Evolutionary conservation across 768 basidiomycete species (phyloP).

Genomic region (Lentinula guzmanii): DNA sequence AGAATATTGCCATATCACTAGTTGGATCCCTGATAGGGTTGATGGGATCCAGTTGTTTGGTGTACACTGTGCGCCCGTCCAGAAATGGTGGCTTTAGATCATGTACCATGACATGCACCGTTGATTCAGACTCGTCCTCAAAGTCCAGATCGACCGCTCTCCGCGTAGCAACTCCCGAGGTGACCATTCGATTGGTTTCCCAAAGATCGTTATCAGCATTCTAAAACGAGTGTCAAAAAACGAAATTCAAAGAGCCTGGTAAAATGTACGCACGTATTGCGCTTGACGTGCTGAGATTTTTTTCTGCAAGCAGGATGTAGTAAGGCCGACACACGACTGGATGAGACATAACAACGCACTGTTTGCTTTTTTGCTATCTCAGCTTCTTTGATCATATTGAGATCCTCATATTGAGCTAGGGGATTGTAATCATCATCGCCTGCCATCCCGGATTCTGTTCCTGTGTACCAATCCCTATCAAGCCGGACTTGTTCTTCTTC

Average conservation of each 20-base stretch:
- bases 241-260: not conserved
- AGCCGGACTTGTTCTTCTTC: constrained; percentile 91
- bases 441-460: constrained; percentile 83
- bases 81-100: constrained; percentile 97
- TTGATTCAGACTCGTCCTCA: constrained; percentile 93
- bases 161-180: constrained; percentile 89
- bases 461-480: constrained; percentile 96
- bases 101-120: constrained; percentile 96
- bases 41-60: constrained; percentile 94
- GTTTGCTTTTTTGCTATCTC: constrained; percentile 75
- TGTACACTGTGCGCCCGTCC: constrained; percentile 93
- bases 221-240: constrained; percentile 31
- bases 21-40: constrained; percentile 93
- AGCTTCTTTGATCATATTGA: constrained; percentile 59
- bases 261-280: constrained; percentile 69
- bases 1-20: constrained; percentile 92
- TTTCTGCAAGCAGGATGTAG: constrained; percentile 38
- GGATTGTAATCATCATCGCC: constrained; percentile 93
- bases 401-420: constrained; percentile 88
- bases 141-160: constrained; percentile 88
- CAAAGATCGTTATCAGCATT: constrained; percentile 98
- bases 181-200: constrained; percentile 98
- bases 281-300: constrained; percentile 92
- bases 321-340: constrained; percentile 12
- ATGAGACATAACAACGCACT: constrained; percentile 31